Base-by-base conservation (phyloP, 2,329 filamentous ascomycete genomes). In the Aspergillus sergii region DNA sequence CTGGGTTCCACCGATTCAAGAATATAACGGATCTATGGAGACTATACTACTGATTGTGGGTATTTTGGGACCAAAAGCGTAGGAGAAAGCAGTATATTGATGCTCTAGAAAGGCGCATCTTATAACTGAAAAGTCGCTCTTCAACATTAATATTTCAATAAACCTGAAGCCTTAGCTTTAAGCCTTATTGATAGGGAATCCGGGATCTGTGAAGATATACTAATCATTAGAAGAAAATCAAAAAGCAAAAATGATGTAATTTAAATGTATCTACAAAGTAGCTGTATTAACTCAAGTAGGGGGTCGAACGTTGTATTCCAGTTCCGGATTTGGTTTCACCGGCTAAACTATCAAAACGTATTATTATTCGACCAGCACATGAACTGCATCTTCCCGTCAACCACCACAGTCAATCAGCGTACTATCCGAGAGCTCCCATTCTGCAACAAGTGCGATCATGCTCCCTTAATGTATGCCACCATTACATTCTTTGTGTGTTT, bases 401-500 rank as follows among this genome's bases (percentile, higher is more conserved):
- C 14, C 21, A 21, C 58, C 21, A 16, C 58, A 55, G 39, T 59
- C 55, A 63, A 65, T 62, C 63, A 67, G 21, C 48, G 12, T 39
- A 32, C 2, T 39, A 34, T 30, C 48, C 28, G 23, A 30, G 23
- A 50, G 26, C 26, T 34, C 32, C 16, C 26, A 32, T 51, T 48
- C 23, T 32, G 48, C 45, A 59, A 34, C 23, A 58, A 23, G 36
- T 23, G 23, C 7, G 21, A 26, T 21, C 28, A 32, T 51, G 28
- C 48, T 19, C 48, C 19, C 28, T 32, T 51, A 19, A 64, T 66
- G 64, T 66, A 68, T 63, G 62, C 63, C 62, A 66, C 56, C 58
- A 64, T 64, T 64, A 66, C 64, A 46, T 46, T 61, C 57, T 56
- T 61, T 43, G 58, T 64, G 60, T 62, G 54, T 64, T 61, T 62